Evolutionary conservation across 768 basidiomycete species (phyloP).

Genomic region (Phaeotremella skinneri): DNA sequence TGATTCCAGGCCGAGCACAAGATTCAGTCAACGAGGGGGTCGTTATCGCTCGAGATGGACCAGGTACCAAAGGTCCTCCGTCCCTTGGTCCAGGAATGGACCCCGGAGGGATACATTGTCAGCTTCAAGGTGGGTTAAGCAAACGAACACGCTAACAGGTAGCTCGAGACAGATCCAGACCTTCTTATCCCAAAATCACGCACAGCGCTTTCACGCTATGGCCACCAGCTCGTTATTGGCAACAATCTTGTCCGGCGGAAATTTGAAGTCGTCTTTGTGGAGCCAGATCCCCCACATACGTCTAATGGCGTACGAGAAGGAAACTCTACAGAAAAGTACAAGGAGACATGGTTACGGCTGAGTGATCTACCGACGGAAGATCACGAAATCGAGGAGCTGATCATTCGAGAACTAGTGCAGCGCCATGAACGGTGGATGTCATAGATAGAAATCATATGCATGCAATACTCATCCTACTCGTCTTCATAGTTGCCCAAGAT

Average conservation of each 20-base stretch:
- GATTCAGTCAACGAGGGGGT: constrained; percentile 95
- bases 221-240: constrained; percentile 95
- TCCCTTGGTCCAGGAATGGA: constrained; percentile 92
- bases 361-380: constrained; percentile 28
- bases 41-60: constrained; percentile 93
- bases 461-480: constrained; percentile 9
- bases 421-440: constrained; percentile 74
- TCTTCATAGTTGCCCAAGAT: constrained; percentile 32
- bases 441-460: too few species aligned
- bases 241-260: constrained; percentile 92
- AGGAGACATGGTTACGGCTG: constrained; percentile 51
- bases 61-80: constrained; percentile 95
- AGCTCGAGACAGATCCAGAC: constrained; percentile 88
- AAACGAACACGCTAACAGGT: background rate
- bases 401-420: constrained; percentile 69
- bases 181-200: constrained; percentile 88
- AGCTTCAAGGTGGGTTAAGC: constrained; percentile 79
- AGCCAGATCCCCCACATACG: constrained; percentile 49
- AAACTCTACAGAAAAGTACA: constrained; percentile 23
- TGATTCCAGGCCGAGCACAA: constrained; percentile 85
- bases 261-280: constrained; percentile 87
- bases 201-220: constrained; percentile 83
- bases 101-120: constrained; percentile 81
- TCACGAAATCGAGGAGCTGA: constrained; percentile 87
- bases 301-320: constrained; percentile 2